Evolutionary conservation across 768 basidiomycete species (phyloP), one percentile per base, ranked within the genome.

Genomic region (Collybiopsis confluens): DNA sequence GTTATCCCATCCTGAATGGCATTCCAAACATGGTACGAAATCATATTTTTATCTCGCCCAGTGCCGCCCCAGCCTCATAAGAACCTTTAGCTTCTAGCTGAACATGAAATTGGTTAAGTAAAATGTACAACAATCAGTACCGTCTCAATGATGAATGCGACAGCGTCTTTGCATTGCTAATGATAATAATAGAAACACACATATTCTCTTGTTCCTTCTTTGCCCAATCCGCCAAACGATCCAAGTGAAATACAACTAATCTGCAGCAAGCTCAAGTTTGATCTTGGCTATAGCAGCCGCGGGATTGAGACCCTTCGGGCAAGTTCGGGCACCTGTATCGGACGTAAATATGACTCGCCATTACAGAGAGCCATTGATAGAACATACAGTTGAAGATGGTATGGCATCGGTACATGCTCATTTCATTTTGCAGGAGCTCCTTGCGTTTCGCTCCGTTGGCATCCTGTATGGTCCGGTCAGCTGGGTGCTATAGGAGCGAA

Each of bases 361-460:
- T 16, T 36, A n/a, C 21, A 5, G 15, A 28, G 27, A 55, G 35
- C 50, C 21, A 23, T 38, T 38, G 21, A 56, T 18, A 38, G 50
- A 56, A 69, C 79, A 26, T 54, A 89, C 92, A 92, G 73, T 97
- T 97, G 79, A 98, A 97, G 74, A 97, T 98, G 45, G 96, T 98
- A 73, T 98, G 96, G 77, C 96, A 98, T 55, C 96, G 84, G 76
- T 97, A 99, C 68, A 99, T 71, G 66, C 92, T 94, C 80, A 98
- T 79, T 64, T 92, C 88, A 71, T 99, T 99, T 73, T 98, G 91
- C 60, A 99, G 78, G 64, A 85, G 85, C 67, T 94, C 93, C 78
- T 88, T 93, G 56, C 96, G 82, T 65, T 92, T 78, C 2, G 83
- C 80, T 10, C 79, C 80, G 65, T 90, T 79, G 20, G 84, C 68